Percentiles rank a stretch among this genome's conserved stretches.
Conservation (phyloP, 2,329 filamentous ascomycete genomes). For the Sporothrix pseudoabietina region DNA sequence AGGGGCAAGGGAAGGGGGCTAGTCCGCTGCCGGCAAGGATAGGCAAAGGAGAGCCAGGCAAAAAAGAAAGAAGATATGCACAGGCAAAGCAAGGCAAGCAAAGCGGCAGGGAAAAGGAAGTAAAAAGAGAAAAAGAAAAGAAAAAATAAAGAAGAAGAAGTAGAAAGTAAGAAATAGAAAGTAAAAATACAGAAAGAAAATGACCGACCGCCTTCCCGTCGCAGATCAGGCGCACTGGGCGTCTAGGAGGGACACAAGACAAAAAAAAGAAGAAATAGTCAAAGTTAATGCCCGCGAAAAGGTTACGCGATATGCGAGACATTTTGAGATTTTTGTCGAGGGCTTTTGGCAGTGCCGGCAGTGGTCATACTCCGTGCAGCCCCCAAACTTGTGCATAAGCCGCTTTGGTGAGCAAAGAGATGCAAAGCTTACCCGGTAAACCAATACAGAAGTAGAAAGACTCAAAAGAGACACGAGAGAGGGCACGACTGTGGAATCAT, state of each 20-base stretch:
- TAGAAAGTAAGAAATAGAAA: background rate
- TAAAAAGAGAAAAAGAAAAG: background rate
- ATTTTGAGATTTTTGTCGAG: background rate
- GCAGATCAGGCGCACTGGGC: conserved; percentile 8
- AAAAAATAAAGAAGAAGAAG: background rate
- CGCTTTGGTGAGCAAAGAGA: background rate
- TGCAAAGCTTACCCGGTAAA: background rate
- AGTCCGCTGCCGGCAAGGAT: background rate
- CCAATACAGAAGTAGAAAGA: background rate
- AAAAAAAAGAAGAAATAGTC: background rate
- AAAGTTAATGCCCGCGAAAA: background rate
- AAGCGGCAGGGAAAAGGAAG: background rate
- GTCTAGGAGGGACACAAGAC: background rate
- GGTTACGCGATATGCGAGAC: background rate
- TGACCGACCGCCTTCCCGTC: conserved; percentile 4
- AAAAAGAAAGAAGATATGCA: background rate
- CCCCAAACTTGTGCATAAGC: background rate
- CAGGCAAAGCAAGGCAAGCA: background rate
- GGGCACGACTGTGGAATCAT: background rate
- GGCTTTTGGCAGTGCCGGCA: background rate
- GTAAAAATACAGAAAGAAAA: background rate
- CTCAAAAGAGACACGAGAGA: too few species aligned
- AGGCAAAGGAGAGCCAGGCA: background rate
- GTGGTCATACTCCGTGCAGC: background rate
- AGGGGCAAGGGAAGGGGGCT: background rate